Conservation (phyloP, 148 eudicot genomes). For the Rhododendron simsii region DNA sequence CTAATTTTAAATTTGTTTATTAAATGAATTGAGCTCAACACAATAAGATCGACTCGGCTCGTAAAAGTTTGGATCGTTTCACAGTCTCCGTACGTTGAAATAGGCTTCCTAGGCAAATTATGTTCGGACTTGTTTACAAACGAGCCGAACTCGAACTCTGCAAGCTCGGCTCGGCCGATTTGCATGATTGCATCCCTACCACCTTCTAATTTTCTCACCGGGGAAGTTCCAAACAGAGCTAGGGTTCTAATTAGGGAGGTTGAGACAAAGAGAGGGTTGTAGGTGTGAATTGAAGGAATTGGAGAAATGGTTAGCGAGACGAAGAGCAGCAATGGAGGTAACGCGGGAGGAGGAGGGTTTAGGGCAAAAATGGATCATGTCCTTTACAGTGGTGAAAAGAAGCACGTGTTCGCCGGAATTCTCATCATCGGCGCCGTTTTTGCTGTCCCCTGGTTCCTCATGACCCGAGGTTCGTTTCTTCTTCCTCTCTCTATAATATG, state of each 20-base stretch:
- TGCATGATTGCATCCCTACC: too few relatives aligned
- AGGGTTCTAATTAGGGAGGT: slow-evolving; percentile 1
- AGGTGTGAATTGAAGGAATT: neutral
- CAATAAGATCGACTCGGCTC: too few relatives aligned
- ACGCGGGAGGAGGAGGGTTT: slow-evolving; percentile 42
- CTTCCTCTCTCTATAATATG: neutral
- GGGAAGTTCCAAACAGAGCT: neutral
- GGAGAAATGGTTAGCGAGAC: slow-evolving; percentile 39
- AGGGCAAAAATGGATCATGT: slow-evolving; percentile 48
- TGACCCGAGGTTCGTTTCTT: slow-evolving; percentile 52
- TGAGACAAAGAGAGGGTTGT: neutral
- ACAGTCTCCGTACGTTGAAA: too few relatives aligned
- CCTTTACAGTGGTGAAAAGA: slow-evolving; percentile 75
- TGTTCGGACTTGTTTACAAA: too few relatives aligned
- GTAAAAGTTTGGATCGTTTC: too few relatives aligned
- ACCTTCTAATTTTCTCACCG: too few relatives aligned
- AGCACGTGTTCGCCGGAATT: slow-evolving; percentile 65
- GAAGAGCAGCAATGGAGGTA: slow-evolving; percentile 20
- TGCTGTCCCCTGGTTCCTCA: slow-evolving; percentile 69
- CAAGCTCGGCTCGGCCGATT: too few relatives aligned
- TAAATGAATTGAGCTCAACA: rapidly evolving
- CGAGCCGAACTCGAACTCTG: too few relatives aligned
- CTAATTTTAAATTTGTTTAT: too few relatives aligned
- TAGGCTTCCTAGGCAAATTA: too few relatives aligned
- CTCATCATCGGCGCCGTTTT: slow-evolving; percentile 45